Evolutionary conservation across 768 basidiomycete genomes (phyloP).

Genomic region (Sporobolomyces roseus): DNA sequence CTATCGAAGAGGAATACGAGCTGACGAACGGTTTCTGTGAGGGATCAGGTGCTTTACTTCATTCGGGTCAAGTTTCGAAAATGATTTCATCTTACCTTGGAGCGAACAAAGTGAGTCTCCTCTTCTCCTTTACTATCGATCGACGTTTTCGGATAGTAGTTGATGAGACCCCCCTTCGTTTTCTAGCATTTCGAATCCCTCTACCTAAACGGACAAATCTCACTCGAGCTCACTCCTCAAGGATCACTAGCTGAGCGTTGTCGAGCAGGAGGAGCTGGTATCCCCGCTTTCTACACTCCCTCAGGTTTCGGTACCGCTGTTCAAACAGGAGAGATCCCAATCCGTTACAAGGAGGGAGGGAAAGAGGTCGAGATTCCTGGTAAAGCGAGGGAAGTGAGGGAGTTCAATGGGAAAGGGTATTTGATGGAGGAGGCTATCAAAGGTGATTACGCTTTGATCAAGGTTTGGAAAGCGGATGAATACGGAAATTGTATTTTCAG

Average conservation of each 20-base stretch:
- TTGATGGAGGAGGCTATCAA: slow-evolving; percentile 67
- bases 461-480: slow-evolving; percentile 90
- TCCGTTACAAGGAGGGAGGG: slow-evolving; percentile 73
- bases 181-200: slow-evolving; percentile 67
- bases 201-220: slow-evolving; percentile 75
- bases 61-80: slow-evolving; percentile 70
- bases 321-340: slow-evolving; percentile 52
- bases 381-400: slow-evolving; percentile 68
- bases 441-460: slow-evolving; percentile 62
- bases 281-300: slow-evolving; percentile 89
- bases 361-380: slow-evolving; percentile 64
- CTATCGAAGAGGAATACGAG: background rate
- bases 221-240: slow-evolving; percentile 79
- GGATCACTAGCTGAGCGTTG: slow-evolving; percentile 84
- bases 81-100: slow-evolving; percentile 88
- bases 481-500: slow-evolving; percentile 86
- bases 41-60: slow-evolving; percentile 68
- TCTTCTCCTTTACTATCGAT: background rate
- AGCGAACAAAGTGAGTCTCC: slow-evolving; percentile 48
- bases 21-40: too few relatives aligned
- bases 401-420: slow-evolving; percentile 73
- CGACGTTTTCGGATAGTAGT: background rate
- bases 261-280: slow-evolving; percentile 82
- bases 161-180: too few relatives aligned
- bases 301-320: slow-evolving; percentile 58